A percentile compares a stretch with the other conserved stretches of the same genome.
These are phyloP conservation scores for Exidia glandulosa DNA, from an alignment of 768 basidiomycete species.

Conservation along the genomic window DNA sequence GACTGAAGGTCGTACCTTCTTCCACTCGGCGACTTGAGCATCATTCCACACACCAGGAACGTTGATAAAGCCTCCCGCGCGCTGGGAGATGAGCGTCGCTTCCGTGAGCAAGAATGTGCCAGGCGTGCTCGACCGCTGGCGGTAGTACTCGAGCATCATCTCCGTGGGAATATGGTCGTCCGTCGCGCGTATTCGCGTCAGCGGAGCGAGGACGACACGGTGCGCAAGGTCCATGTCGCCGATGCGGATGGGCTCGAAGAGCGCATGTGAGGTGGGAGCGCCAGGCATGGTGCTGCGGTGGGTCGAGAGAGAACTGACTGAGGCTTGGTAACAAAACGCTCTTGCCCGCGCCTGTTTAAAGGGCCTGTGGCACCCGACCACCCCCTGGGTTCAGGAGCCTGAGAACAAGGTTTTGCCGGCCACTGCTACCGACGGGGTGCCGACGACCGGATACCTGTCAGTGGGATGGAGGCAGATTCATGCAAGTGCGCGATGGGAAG, in stretches of 20 bases:
- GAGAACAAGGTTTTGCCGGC: no score
- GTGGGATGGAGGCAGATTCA: no score
- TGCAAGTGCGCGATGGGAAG: no score
- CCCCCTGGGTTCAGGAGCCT: no score
- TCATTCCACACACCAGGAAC: constrained; percentile 35
- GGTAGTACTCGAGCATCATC: constrained; percentile 6
- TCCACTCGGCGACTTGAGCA: constrained; percentile 49
- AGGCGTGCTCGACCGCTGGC: constrained; percentile 6
- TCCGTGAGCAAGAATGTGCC: constrained; percentile 23
- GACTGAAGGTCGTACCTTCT: constrained; percentile 23
- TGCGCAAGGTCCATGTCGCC: constrained; percentile 9
- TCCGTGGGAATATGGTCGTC: constrained; percentile 6
- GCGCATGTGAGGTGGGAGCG: background rate
- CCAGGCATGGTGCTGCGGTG: no score
- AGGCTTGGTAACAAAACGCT: no score
- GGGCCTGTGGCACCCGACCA: no score
- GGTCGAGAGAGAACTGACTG: no score
- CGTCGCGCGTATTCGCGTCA: constrained; percentile 12
- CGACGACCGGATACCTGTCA: no score
- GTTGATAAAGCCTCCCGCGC: constrained; percentile 35
- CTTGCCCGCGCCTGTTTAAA: no score
- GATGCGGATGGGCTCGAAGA: constrained; percentile 12
- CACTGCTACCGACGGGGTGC: no score
- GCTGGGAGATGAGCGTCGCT: background rate
- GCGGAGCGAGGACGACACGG: constrained; percentile 11